Conservation (phyloP, 352 stramenopile genomes). For the Pythium folliculosum region DNA sequence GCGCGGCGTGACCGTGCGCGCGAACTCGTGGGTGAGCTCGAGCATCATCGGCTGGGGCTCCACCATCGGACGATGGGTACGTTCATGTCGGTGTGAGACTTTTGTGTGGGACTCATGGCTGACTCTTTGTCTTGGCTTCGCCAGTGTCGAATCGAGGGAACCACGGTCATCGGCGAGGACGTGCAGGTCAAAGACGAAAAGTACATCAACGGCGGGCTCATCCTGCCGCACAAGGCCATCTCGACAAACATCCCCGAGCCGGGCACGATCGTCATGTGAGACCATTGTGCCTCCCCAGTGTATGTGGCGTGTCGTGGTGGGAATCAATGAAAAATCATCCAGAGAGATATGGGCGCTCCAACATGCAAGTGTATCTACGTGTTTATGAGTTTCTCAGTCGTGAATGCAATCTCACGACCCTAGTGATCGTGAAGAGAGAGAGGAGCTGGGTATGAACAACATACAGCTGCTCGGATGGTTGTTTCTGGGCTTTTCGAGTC, state of each 20-base stretch:
- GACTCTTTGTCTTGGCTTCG: background rate
- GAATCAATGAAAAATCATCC: too few relatives aligned
- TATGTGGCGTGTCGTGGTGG: background rate
- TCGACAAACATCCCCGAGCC: conserved; percentile 82
- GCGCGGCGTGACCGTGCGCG: conserved; percentile 69
- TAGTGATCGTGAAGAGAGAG: conserved; percentile 9
- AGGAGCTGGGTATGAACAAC: conserved; percentile 15
- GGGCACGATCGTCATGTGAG: conserved; percentile 89
- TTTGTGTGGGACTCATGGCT: background rate
- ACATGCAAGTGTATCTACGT: conserved; percentile 20
- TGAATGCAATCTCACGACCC: conserved; percentile 15
- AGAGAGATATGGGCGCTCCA: background rate
- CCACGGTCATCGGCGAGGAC: conserved; percentile 84
- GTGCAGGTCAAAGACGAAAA: conserved; percentile 89
- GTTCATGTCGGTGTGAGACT: conserved; percentile 10
- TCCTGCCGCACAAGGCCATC: conserved; percentile 89
- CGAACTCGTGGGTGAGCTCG: conserved; percentile 85
- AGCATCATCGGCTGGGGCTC: conserved; percentile 91
- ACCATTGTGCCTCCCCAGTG: too few relatives aligned
- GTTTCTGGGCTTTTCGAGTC: conserved; percentile 7
- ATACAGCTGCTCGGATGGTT: conserved; percentile 1
- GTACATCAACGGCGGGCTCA: conserved; percentile 88
- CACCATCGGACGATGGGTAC: conserved; percentile 82
- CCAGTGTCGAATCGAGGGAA: conserved; percentile 80
- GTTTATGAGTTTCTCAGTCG: conserved; percentile 3